Evolutionary conservation across 2,329 filamentous ascomycete genomes (phyloP).

Genomic region (Aspergillus alliaceus): DNA sequence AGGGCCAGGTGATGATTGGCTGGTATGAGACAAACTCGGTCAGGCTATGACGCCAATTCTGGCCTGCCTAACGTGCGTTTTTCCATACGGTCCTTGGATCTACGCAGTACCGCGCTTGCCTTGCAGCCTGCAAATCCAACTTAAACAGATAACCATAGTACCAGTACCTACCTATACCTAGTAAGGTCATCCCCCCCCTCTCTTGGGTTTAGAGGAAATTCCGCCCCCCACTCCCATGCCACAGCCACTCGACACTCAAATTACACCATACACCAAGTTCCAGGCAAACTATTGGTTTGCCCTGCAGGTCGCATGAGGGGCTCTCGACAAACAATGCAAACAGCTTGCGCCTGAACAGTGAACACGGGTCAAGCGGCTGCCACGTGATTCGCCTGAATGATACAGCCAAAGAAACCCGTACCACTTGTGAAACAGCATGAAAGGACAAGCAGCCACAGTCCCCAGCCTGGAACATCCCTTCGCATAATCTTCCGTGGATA

Average conservation of each 20-base stretch:
- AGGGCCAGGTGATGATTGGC: constrained; percentile 3
- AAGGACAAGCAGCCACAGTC: not conserved
- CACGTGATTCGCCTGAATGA: constrained; percentile 15
- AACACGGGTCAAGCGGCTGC: constrained; percentile 4
- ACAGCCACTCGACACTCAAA: constrained; percentile 1
- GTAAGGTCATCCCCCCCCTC: not conserved
- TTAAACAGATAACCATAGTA: not conserved
- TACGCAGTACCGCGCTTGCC: not conserved
- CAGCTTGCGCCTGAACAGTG: constrained; percentile 4
- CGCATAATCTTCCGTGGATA: not conserved
- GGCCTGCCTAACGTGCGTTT: not conserved
- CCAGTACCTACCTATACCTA: not conserved
- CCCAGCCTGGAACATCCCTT: not conserved
- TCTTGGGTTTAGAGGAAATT: not conserved
- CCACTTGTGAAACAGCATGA: not conserved
- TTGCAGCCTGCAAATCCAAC: not conserved
- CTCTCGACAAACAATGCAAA: constrained; percentile 12
- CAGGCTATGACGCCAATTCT: not conserved
- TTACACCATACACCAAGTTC: not conserved
- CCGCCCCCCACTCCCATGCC: not conserved
- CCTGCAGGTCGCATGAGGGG: constrained; percentile 19
- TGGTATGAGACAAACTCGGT: not conserved
- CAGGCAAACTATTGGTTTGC: constrained; percentile 9
- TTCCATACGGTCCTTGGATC: not conserved
- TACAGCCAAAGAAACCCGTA: constrained; percentile 7